Percentiles rank a stretch among this genome's conserved stretches.
phyloP scores from a whole-genome alignment of 1,284 basidiomycete species.

The Cystobasidium slooffiae region DNA sequence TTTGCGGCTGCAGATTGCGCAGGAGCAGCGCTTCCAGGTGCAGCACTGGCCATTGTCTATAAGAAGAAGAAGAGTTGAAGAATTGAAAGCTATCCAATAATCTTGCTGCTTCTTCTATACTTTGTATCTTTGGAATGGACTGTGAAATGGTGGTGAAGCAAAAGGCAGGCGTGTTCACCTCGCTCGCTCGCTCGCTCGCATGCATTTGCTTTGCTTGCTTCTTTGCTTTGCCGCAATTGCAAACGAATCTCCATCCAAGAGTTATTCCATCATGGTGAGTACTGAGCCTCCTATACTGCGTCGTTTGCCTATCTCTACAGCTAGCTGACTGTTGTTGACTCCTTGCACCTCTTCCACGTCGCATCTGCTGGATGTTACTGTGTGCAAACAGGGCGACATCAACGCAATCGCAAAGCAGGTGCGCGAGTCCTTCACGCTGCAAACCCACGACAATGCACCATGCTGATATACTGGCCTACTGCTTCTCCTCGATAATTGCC shows the following conservation, averaged over 20 bases:
- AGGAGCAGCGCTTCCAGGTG: conserved; percentile 18
- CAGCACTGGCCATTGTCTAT: conserved; percentile 9
- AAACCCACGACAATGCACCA: not conserved
- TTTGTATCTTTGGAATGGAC: no score
- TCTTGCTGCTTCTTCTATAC: not conserved
- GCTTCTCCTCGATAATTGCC: no score
- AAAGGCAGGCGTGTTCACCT: not conserved
- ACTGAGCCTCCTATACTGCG: not conserved
- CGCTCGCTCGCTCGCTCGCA: not conserved
- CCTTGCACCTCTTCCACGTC: no score
- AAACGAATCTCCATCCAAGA: not conserved
- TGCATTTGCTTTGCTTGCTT: not conserved
- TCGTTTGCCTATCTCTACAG: no score
- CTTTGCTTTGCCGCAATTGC: conserved; percentile 21
- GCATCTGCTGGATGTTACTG: not conserved
- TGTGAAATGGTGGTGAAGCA: not conserved
- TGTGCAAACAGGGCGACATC: conserved; percentile 69
- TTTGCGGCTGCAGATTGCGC: conserved; percentile 26
- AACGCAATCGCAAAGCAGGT: conserved; percentile 61
- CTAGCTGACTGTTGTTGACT: no score
- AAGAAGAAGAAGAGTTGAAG: no score
- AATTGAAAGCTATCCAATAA: no score
- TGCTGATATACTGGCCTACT: conserved; percentile 14
- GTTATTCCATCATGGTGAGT: not conserved
- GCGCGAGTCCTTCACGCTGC: conserved; percentile 26